Conservation (phyloP, 2,329 filamentous ascomycete genomes). For the Fusarium multiceps region DNA sequence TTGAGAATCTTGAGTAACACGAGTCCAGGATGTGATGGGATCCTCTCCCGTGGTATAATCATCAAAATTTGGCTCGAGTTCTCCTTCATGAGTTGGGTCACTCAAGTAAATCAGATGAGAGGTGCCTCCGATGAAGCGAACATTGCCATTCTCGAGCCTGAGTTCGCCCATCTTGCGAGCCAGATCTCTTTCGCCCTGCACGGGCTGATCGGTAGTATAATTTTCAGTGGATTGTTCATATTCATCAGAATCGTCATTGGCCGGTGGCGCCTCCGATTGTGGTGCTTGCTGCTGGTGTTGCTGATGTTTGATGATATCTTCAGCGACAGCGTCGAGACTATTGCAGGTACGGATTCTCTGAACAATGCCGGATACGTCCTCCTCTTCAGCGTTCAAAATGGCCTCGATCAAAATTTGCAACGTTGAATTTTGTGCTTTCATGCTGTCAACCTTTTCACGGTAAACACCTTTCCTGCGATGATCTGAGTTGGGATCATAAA, state of each 20-base stretch:
- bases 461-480: constrained; percentile 97
- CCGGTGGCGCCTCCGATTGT: constrained; percentile 46
- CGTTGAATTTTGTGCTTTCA: constrained; percentile 88
- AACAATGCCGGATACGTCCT: constrained; percentile 85
- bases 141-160: constrained; percentile 84
- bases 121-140: constrained; percentile 92
- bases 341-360: constrained; percentile 89
- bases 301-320: constrained; percentile 59
- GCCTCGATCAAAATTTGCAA: constrained; percentile 93
- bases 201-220: constrained; percentile 54
- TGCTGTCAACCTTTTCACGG: constrained; percentile 88
- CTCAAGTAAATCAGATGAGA: constrained; percentile 90
- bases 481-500: constrained; percentile 97
- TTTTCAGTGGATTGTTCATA: constrained; percentile 56
- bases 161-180: constrained; percentile 95
- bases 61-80: constrained; percentile 56
- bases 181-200: constrained; percentile 78
- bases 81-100: constrained; percentile 54
- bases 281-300: constrained; percentile 52
- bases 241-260: constrained; percentile 56
- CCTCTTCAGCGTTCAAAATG: constrained; percentile 89
- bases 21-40: constrained; percentile 87
- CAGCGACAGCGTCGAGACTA: constrained; percentile 66
- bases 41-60: constrained; percentile 68
- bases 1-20: constrained; percentile 81